Evolutionary conservation across 805 yeast species (phyloP).

Genomic region (Candida germanica): DNA sequence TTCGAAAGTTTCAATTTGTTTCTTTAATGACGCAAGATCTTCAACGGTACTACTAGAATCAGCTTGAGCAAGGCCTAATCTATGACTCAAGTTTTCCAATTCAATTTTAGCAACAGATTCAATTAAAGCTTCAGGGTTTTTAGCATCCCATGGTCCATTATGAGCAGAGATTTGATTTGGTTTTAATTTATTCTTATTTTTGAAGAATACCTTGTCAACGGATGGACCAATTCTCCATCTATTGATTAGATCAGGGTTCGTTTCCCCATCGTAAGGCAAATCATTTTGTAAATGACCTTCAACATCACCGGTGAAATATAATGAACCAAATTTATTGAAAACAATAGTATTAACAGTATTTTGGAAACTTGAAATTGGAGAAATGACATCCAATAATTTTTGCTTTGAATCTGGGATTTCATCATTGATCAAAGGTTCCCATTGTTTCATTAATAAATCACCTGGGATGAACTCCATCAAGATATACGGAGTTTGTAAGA

Average conservation of each 20-base stretch:
- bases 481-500: conserved; percentile 70
- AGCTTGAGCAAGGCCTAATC: conserved; percentile 53
- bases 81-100: conserved; percentile 53
- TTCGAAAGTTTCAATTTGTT: conserved; percentile 59
- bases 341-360: conserved; percentile 50
- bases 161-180: conserved; percentile 45
- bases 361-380: conserved; percentile 70
- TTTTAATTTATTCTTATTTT: conserved; percentile 55
- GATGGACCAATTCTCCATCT: conserved; percentile 94
- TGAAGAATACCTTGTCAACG: conserved; percentile 74
- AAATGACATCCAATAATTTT: conserved; percentile 57
- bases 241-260: conserved; percentile 46
- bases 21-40: conserved; percentile 39
- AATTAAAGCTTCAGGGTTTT: conserved; percentile 60
- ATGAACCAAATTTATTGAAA: conserved; percentile 75
- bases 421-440: conserved; percentile 81
- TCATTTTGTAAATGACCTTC: conserved; percentile 38
- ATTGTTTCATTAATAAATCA: conserved; percentile 76
- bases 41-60: conserved; percentile 48
- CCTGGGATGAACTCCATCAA: conserved; percentile 81
- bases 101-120: conserved; percentile 64
- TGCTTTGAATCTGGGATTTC: conserved; percentile 45
- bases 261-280: conserved; percentile 55
- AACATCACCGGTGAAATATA: conserved; percentile 76
- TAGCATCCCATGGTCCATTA: conserved; percentile 76